Conservation (phyloP, 2,329 filamentous ascomycete genomes). For the Juglanconis oblonga region DNA sequence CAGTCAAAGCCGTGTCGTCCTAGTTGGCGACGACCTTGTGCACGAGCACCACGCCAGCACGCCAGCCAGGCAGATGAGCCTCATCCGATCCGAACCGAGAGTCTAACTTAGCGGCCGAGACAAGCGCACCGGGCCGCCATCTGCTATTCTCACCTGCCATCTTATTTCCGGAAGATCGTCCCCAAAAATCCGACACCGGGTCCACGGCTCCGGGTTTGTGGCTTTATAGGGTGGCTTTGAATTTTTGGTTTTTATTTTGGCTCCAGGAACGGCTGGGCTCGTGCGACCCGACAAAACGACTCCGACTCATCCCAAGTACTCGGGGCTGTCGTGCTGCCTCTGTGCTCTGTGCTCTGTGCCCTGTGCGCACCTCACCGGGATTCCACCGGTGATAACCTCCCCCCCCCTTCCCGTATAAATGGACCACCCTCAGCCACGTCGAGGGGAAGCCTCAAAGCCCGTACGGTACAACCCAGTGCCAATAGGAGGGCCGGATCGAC, state of each 20-base stretch:
- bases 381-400: slow-evolving; percentile 1
- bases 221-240: neutral
- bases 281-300: slow-evolving; percentile 9
- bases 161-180: slow-evolving; percentile 15
- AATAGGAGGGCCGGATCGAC: slow-evolving; percentile 17
- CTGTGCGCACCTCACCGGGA: slow-evolving; percentile 4
- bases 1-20: slow-evolving; percentile 5
- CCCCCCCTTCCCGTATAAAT: neutral
- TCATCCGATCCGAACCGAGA: neutral
- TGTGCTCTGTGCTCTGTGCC: neutral
- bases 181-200: slow-evolving; percentile 5
- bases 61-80: neutral
- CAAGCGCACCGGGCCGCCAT: neutral
- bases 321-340: neutral
- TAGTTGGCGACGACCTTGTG: neutral
- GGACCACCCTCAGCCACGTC: neutral
- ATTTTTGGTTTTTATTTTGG: neutral
- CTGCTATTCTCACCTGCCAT: neutral
- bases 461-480: slow-evolving; percentile 16
- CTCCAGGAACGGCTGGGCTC: neutral
- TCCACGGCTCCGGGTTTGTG: slow-evolving; percentile 11
- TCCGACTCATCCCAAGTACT: neutral
- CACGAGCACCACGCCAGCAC: neutral
- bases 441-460: slow-evolving; percentile 6
- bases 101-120: neutral